These are phyloP conservation scores for Fusarium mangiferae DNA, from an alignment of 2,329 filamentous ascomycete genomes.

Conservation along the genomic window DNA sequence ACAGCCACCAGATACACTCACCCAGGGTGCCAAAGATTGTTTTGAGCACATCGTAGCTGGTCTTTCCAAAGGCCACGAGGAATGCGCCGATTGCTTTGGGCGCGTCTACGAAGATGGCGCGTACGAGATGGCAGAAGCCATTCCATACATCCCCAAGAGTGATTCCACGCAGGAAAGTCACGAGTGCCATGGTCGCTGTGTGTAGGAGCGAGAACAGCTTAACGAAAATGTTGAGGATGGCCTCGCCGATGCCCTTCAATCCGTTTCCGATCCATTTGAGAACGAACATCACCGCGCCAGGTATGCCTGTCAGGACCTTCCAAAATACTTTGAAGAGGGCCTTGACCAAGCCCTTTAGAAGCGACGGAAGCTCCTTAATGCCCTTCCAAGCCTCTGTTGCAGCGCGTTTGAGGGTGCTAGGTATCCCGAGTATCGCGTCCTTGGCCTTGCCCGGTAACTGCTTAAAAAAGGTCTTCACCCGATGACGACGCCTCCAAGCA, in stretches of 20 bases:
- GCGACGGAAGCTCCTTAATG: constrained; percentile 33
- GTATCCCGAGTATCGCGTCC: constrained; percentile 30
- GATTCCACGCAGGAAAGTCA: constrained; percentile 49
- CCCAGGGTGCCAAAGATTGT: constrained; percentile 48
- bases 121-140: constrained; percentile 46
- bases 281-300: constrained; percentile 39
- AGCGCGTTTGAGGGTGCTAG: constrained; percentile 11
- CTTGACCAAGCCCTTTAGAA: constrained; percentile 6
- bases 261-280: constrained; percentile 46
- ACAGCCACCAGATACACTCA: constrained; percentile 38
- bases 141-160: constrained; percentile 54
- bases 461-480: constrained; percentile 42
- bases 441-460: constrained; percentile 44
- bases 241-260: constrained; percentile 40
- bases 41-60: constrained; percentile 43
- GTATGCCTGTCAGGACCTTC: constrained; percentile 29
- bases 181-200: constrained; percentile 48
- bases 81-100: constrained; percentile 44
- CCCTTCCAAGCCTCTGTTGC: constrained; percentile 26
- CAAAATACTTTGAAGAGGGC: constrained; percentile 35
- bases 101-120: constrained; percentile 47
- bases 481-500: constrained; percentile 41
- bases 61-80: constrained; percentile 36
- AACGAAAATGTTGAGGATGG: constrained; percentile 40
- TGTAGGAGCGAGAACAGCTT: constrained; percentile 49